A percentile compares a stretch with the other conserved stretches of the same genome.
These are phyloP conservation scores for Candida ulmi DNA, from an alignment of 805 yeast genomes.

Conservation along the genomic window DNA sequence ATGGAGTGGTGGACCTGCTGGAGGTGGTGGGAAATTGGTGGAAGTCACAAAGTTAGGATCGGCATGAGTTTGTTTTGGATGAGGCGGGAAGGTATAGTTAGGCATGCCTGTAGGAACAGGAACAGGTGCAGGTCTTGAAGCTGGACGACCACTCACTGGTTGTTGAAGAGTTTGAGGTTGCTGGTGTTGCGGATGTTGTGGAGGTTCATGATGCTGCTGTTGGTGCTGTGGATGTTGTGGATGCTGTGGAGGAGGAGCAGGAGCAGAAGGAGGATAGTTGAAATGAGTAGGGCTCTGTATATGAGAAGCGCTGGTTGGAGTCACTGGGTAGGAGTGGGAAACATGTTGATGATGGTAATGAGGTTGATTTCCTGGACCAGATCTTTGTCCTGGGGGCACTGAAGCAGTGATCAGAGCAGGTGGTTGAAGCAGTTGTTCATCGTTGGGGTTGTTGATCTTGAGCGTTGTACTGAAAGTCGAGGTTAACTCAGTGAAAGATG, in stretches of 20 bases:
- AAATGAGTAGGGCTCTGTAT: no score
- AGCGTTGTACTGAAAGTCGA: constrained; percentile 8
- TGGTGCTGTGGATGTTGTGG: not conserved
- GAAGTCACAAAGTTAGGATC: not conserved
- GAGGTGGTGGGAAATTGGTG: not conserved
- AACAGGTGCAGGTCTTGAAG: not conserved
- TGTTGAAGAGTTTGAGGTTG: no score
- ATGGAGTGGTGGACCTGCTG: not conserved
- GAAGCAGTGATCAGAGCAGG: no score
- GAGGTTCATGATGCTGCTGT: not conserved
- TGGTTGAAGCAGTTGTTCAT: no score
- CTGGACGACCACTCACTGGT: no score
- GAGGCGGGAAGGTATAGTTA: not conserved
- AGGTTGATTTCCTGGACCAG: not conserved
- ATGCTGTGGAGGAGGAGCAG: not conserved
- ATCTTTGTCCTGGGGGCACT: no score
- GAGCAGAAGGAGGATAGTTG: not conserved
- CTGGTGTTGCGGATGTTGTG: not conserved
- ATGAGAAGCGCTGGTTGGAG: not conserved
- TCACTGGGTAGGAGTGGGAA: not conserved
- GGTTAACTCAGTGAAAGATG: constrained; percentile 21
- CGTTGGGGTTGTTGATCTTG: not conserved
- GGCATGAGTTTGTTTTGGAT: not conserved
- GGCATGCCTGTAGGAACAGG: constrained; percentile 4
- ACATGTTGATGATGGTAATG: not conserved